Base-by-base conservation (phyloP, 1,139 yeast species). In the Zygosaccharomyces sapae region DNA sequence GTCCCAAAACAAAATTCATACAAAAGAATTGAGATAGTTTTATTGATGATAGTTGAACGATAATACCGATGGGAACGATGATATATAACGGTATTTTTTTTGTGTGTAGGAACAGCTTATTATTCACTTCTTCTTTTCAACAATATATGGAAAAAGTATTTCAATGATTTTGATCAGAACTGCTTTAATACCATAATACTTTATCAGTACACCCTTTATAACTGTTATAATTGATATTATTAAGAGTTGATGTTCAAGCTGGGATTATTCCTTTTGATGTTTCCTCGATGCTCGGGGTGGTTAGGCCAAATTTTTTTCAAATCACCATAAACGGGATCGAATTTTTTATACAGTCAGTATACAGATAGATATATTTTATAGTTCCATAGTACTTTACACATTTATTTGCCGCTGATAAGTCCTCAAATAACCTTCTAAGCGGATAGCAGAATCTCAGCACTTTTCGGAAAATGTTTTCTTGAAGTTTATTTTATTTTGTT, bases 1-100 rank as follows among this genome's bases (percentile, higher is more conserved):
- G 31, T 33, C 44, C 49, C 43, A 41, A 25, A 16, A 46, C 33
- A 9, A 31, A 46, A 46, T 35, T 43, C 52, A 49, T 49, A 44
- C 49, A 49, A 46, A 31, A 35, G 27, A 30, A 37, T 29, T 33
- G 25, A 19, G 30, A 24, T 24, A 5, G n/a, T 27, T 27, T 4
- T 27, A 33, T 36, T 36, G 33, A 27, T 34, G 38, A 22, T 16
- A 33, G 25, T 13, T 33, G 24, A 20, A 37, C 8, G 12, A 24
- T 37, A 3, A 8, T 25, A 5, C 10, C 25, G 33, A 33, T 16
- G 16, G 16, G 2, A 2, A 16, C 2, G 2, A 16, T 16, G 16
- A 16, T 16, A 2, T 16, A 16, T 16, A 16, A 16, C 16, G 16
- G 16, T 16, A 16, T 16, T 16, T 16, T 2, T 2, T 2, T 2